A percentile compares a stretch with the other conserved stretches of the same genome.
Evolutionary conservation across 2,329 filamentous ascomycete genomes (phyloP).

Genomic region (Exophiala sp.): DNA sequence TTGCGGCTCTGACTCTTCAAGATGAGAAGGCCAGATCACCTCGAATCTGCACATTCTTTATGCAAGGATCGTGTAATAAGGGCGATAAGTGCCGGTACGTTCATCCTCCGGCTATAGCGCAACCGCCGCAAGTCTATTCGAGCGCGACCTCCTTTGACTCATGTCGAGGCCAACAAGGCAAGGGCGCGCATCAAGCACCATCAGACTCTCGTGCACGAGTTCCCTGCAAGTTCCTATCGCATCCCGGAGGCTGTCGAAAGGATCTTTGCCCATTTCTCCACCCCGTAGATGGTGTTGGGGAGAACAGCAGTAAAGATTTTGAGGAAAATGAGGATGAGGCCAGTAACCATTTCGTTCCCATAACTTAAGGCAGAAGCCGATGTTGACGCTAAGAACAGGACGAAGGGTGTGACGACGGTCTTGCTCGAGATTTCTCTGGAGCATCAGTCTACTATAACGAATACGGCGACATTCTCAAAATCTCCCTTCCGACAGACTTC

Average conservation of each 20-base stretch:
- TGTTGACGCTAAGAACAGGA: slow-evolving; percentile 2
- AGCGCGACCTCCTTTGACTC: not conserved
- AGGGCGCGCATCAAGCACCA: not conserved
- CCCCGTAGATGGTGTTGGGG: not conserved
- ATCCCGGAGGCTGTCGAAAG: slow-evolving; percentile 7
- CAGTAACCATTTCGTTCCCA: slow-evolving; percentile 9
- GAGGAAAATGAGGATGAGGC: slow-evolving; percentile 17
- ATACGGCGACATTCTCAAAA: slow-evolving; percentile 27
- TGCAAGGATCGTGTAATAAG: slow-evolving; percentile 21
- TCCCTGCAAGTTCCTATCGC: slow-evolving; percentile 6
- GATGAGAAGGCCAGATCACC: not conserved
- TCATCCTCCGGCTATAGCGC: slow-evolving; percentile 13
- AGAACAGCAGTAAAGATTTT: not conserved
- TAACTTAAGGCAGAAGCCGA: not conserved
- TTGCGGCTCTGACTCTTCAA: not conserved
- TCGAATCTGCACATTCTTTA: slow-evolving; percentile 20
- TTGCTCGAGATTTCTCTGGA: slow-evolving; percentile 27
- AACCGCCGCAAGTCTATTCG: slow-evolving; percentile 8
- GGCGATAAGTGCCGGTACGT: slow-evolving; percentile 19
- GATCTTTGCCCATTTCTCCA: slow-evolving; percentile 6
- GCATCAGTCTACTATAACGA: slow-evolving; percentile 26
- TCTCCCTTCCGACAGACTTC: slow-evolving; percentile 29
- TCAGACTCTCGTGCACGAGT: slow-evolving; percentile 4
- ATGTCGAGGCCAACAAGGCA: not conserved
- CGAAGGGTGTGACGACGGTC: slow-evolving; percentile 22